Conservation (phyloP, 306 rosid species). For the Begonia loranthoides region DNA sequence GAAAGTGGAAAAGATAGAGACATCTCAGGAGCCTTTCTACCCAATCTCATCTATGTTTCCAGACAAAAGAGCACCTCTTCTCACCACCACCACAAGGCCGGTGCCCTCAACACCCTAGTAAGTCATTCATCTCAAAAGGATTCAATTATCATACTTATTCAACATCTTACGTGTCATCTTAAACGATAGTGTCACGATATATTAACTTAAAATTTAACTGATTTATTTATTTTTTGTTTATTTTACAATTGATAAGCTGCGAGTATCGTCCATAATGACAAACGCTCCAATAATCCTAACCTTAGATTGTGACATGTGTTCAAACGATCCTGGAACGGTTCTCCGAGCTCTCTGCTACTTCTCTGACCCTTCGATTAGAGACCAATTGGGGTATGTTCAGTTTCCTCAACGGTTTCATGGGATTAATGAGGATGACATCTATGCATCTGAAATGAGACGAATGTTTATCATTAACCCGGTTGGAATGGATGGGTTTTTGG, state of each 20-base stretch:
- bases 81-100: constrained; percentile 31
- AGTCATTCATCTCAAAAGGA: background rate
- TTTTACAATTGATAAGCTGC: constrained; percentile 13
- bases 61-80: constrained; percentile 24
- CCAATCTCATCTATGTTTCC: constrained; percentile 34
- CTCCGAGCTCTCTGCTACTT: constrained; percentile 19
- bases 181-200: too few species aligned
- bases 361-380: constrained; percentile 4
- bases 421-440: constrained; percentile 5
- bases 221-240: too few species aligned
- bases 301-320: constrained; percentile 26
- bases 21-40: constrained; percentile 9
- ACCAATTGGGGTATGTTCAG: constrained; percentile 13
- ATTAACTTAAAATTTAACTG: too few species aligned
- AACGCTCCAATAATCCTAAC: constrained; percentile 30
- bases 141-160: too few species aligned
- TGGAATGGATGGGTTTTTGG: constrained; percentile 18
- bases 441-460: background rate
- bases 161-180: too few species aligned
- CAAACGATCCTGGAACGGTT: constrained; percentile 27
- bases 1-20: constrained; percentile 21
- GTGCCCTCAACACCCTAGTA: constrained; percentile 37
- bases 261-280: constrained; percentile 27
- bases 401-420: constrained; percentile 22
- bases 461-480: background rate